These are phyloP conservation scores for Dujonia santamariae DNA, from an alignment of 1,139 yeast species.

Conservation along the genomic window DNA sequence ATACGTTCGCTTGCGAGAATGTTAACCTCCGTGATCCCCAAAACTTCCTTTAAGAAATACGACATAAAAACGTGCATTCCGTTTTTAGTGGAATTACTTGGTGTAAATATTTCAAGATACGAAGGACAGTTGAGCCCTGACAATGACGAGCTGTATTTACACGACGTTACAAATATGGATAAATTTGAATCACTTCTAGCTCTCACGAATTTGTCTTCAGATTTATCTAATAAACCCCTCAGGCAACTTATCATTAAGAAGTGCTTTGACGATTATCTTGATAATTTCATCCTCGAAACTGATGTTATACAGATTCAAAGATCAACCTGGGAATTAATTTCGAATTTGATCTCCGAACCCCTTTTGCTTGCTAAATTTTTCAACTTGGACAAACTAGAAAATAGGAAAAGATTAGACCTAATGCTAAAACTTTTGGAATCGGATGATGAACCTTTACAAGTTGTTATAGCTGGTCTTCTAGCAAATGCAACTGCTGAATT, in stretches of 20 bases:
- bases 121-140: conserved; percentile 12
- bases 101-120: conserved; percentile 27
- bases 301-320: conserved; percentile 37
- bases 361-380: conserved; percentile 47
- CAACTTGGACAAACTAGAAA: conserved; percentile 31
- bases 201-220: conserved; percentile 43
- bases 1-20: conserved; percentile 41
- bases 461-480: conserved; percentile 41
- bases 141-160: conserved; percentile 15
- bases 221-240: conserved; percentile 22
- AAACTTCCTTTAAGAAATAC: conserved; percentile 36
- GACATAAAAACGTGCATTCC: conserved; percentile 43
- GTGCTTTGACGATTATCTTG: conserved; percentile 30
- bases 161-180: conserved; percentile 34
- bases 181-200: conserved; percentile 46
- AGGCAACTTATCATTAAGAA: conserved; percentile 32
- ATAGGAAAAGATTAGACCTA: conserved; percentile 31
- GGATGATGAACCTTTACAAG: conserved; percentile 33
- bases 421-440: conserved; percentile 41
- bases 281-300: conserved; percentile 37
- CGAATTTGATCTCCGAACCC: conserved; percentile 46
- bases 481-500: conserved; percentile 50
- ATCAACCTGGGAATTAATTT: conserved; percentile 47
- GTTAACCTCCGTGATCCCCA: conserved; percentile 40
- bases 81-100: conserved; percentile 46